Evolutionary conservation across 2,329 filamentous ascomycete genomes (phyloP), one percentile per base, ranked within the genome.

Genomic region (Xylogone sp.): DNA sequence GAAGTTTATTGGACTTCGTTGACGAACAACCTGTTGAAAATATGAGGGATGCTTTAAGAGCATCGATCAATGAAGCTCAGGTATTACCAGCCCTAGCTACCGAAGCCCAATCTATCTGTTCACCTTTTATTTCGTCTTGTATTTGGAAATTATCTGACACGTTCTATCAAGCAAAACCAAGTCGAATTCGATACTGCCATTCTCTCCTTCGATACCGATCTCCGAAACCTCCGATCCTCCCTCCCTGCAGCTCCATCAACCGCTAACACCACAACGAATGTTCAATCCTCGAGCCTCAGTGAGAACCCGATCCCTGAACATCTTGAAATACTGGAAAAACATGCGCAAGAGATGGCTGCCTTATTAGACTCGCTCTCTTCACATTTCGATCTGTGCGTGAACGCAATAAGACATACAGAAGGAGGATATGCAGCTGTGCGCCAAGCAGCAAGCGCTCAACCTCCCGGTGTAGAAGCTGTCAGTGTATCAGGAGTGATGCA

Each of bases 351-450:
- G 61, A 93, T 95, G 84, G 93, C 92, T 4, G 78, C 86, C 52
- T 78, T 90, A 4, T 80, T 97, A 1, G 82, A 90, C 51, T 90
- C 87, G 1, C 75, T 97, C 3, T 91, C 90, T 7, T 82, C 81
- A 21, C 93, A 97, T 70, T 97, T 96, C 66, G 93, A 97, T 68
- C 82, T 96, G 57, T 97, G 93, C 68, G 89, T 96, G 13, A 93
- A 87, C 1, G 93, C 93, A 1, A 86, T 97, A 43, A 88, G 91
- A 53, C 90, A 93, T 47, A 97, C 92, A 2, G 91, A 96, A 71
- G 88, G 87, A 24, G 88, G 86, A 4, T 83, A 84, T 12, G 86
- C 83, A 4, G 87, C 86, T 5, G 81, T 84, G 10, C 79, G 81
- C 47, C 86, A 83, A 56, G 86, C 83, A 0, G 86, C 85, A 43